These are phyloP conservation scores for Aspergillus persii DNA, from an alignment of 2,329 filamentous ascomycete genomes.

Conservation along the genomic window DNA sequence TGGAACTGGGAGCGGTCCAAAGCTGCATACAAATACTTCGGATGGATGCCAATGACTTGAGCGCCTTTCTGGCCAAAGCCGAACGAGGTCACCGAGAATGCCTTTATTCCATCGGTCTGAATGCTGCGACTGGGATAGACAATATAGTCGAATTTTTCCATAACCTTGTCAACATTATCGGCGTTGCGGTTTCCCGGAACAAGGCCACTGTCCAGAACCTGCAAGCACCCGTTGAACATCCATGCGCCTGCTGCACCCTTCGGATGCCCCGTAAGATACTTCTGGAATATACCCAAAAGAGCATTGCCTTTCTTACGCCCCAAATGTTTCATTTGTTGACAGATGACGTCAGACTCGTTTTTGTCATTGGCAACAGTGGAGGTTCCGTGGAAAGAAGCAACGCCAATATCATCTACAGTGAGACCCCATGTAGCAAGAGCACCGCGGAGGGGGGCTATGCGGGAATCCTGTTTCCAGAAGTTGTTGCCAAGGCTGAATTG, in stretches of 20 bases:
- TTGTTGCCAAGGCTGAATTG: slow-evolving; percentile 92
- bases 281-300: slow-evolving; percentile 96
- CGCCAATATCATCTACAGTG: slow-evolving; percentile 89
- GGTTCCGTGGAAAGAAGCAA: slow-evolving; percentile 98
- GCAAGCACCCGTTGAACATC: slow-evolving; percentile 99
- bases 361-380: slow-evolving; percentile 99
- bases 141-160: slow-evolving; percentile 98
- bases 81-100: slow-evolving; percentile 97
- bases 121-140: slow-evolving; percentile 94
- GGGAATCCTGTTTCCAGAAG: slow-evolving; percentile 96
- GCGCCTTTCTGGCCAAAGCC: slow-evolving; percentile 99
- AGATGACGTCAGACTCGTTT: slow-evolving; percentile 97
- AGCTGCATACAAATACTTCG: slow-evolving; percentile 92
- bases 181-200: slow-evolving; percentile 97
- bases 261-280: slow-evolving; percentile 96
- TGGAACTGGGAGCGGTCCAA: slow-evolving; percentile 82
- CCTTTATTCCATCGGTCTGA: slow-evolving; percentile 97
- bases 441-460: slow-evolving; percentile 92
- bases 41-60: slow-evolving; percentile 94
- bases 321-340: slow-evolving; percentile 91
- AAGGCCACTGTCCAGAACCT: slow-evolving; percentile 89
- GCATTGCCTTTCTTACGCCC: slow-evolving; percentile 96
- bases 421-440: slow-evolving; percentile 97
- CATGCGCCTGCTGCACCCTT: slow-evolving; percentile 99
- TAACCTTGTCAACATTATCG: slow-evolving; percentile 91